A percentile compares a stretch with the other conserved stretches of the same genome.
These are phyloP conservation scores for Rhizophlyctis rosea DNA, from an alignment of 192 early-diverging fungal species.

Conservation along the genomic window DNA sequence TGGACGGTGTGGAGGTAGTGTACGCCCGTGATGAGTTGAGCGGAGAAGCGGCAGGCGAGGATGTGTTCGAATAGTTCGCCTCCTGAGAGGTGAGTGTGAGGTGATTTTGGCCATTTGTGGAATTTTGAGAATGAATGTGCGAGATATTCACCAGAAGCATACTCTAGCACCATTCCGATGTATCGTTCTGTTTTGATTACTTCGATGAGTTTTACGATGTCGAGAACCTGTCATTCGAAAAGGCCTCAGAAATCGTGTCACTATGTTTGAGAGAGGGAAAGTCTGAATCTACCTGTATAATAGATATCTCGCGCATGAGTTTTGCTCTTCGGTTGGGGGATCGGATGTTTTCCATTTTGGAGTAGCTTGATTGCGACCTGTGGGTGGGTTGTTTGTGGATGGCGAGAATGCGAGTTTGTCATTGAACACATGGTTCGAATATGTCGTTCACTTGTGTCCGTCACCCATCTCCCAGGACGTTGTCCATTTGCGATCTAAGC, in stretches of 20 bases:
- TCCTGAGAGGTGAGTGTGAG: slow-evolving; percentile 38
- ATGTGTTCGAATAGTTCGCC: slow-evolving; percentile 98
- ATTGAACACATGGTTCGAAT: no score
- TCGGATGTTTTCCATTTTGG: slow-evolving; percentile 84
- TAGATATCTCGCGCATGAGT: slow-evolving; percentile 91
- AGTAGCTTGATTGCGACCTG: slow-evolving; percentile 95
- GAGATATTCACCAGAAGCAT: slow-evolving; percentile 74
- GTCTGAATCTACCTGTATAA: slow-evolving; percentile 70
- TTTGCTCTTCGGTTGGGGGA: slow-evolving; percentile 78
- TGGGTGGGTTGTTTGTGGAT: not conserved
- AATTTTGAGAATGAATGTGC: no score
- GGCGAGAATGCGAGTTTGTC: not conserved
- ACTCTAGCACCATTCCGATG: slow-evolving; percentile 97
- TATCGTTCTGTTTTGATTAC: slow-evolving; percentile 95
- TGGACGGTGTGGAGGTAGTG: slow-evolving; percentile 97
- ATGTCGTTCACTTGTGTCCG: no score
- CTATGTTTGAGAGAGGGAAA: not conserved
- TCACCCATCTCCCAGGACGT: no score
- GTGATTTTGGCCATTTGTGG: no score
- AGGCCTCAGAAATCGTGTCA: slow-evolving; percentile 4
- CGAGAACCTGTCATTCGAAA: slow-evolving; percentile 71
- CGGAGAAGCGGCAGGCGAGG: slow-evolving; percentile 84
- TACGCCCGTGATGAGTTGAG: slow-evolving; percentile 89
- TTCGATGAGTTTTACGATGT: slow-evolving; percentile 90
- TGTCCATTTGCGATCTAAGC: no score